Conservation (phyloP, 176 grass and related monocot species). For the Lolium perenne region DNA sequence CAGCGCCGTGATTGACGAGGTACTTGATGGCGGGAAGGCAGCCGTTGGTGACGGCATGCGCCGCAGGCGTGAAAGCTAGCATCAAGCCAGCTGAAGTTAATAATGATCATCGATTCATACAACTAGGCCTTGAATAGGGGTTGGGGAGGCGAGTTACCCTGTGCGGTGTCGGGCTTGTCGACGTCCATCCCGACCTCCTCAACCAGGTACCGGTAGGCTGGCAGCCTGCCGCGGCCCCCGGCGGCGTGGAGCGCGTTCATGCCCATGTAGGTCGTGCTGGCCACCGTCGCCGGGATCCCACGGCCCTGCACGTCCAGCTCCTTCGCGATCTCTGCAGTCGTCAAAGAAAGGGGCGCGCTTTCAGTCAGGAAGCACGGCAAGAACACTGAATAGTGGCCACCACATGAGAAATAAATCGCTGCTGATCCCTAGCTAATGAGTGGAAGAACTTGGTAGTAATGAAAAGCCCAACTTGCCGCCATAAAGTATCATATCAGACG, state of each 20-base stretch:
- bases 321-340: conserved; percentile 24
- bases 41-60: conserved; percentile 12
- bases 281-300: conserved; percentile 26
- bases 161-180: not conserved
- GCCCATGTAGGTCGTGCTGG: conserved; percentile 28
- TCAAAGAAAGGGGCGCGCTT: not conserved
- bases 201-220: conserved; percentile 4
- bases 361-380: not conserved
- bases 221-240: not conserved
- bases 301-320: conserved; percentile 34
- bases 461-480: not conserved
- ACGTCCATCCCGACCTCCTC: conserved; percentile 35
- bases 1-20: conserved; percentile 37
- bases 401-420: not conserved
- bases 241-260: not conserved
- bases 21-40: conserved; percentile 35
- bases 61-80: conserved; percentile 1
- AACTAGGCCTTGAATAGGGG: not conserved
- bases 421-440: not conserved
- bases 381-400: not conserved
- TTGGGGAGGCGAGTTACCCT: not conserved
- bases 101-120: not conserved
- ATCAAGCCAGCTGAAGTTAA: not conserved
- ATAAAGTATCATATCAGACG: not conserved
- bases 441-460: not conserved